Base-by-base conservation (phyloP, 2,329 filamentous ascomycete genomes). In the Lizonia empirigonia region DNA sequence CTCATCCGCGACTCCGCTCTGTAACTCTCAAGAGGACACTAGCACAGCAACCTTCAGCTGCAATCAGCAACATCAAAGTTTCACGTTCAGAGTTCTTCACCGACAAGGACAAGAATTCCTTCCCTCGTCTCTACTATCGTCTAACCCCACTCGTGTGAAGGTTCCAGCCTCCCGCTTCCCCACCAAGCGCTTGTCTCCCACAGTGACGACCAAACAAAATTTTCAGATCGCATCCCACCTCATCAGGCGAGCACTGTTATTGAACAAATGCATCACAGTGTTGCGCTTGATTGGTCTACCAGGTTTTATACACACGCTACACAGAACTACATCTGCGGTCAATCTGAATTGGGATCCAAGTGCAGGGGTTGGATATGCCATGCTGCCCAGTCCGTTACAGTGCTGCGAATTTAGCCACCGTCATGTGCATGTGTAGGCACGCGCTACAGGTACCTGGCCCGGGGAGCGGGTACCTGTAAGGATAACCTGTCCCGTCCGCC, bases 321-420 rank as follows among this genome's bases (percentile, higher is more conserved):
- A 51, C 30, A 45, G 13, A 36, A 15, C 40, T 30, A 42, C 30
- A 5, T 19, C 41, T 51, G 46, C 45, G 35, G 36, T 49, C 49
- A 35, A 29, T 47, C 52, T 48, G 23, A 20, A 53, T 59, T 38
- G 38, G 54, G 52, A 35, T 35, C 9, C 54, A 36, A 41, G 55
- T 50, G 53, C 57, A 62, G 44, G 40, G 54, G 49, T 44, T 35
- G 39, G 55, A 58, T 64, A 70, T 70, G 68, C 63, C 60, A 61
- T 72, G 68, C 68, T 70, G 67, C 68, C 69, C 67, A 70, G 66
- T 65, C 63, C 55, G 60, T 59, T 59, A 23, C 39, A 59, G 50
- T 47, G 41, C 45, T 50, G 49, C 46, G 39, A 59, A 40, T 41
- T 57, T 61, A 62, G 60, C 59, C 56, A 63, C 53, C 44, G 32